Evolutionary conservation across 495 filamentous ascomycete genomes (phyloP), one percentile per base, ranked within the genome.

Genomic region (Cryomyces minteri): DNA sequence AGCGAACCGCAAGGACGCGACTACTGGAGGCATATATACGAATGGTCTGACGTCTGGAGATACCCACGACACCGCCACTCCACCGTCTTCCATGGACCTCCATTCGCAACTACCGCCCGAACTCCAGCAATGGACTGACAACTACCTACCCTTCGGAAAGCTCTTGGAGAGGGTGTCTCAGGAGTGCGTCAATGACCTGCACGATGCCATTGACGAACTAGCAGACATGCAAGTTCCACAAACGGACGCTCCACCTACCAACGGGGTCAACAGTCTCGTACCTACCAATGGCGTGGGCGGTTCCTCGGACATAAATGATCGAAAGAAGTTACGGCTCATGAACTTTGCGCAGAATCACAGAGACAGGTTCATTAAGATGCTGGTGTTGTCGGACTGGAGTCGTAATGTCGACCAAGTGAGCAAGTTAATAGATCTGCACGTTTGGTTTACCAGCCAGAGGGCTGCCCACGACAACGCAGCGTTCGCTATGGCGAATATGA

Each of bases 381-480:
- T 94, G 9, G 85, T 96, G 11, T 74, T 98, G 36, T 75, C 77
- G 3, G 77, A 82, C 57, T 98, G 90, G 90, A 81, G 80, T 57
- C 73, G 77, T 51, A 82, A 84, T 53, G 79, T 77, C 31, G 68
- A 71, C 30, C 73, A 80, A 43, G 79, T 96, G 33, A 79, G 78
- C 53, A 80, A 76, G 57, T 66, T 94, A 33, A 88, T 95, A 52
- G 88, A 95, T 62, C 61, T 96, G 42, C 76, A 79, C 55, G 62
- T 66, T 8, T 86, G 87, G 66, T 66, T 87, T 46, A 70, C 73
- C 36, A 62, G 61, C 5, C 72, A 84, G 54, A 65, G 72, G 41
- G 55, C 62, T 30, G 57, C 67, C 34, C 85, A 82, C 50, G 57
- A 68, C 31, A 53, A 62, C 5, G 70, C 76, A 14, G 64, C 78